These are phyloP conservation scores for Chrysanthemum lavandulifolium DNA, from an alignment of 129 eudicot genomes.

Conservation along the genomic window DNA sequence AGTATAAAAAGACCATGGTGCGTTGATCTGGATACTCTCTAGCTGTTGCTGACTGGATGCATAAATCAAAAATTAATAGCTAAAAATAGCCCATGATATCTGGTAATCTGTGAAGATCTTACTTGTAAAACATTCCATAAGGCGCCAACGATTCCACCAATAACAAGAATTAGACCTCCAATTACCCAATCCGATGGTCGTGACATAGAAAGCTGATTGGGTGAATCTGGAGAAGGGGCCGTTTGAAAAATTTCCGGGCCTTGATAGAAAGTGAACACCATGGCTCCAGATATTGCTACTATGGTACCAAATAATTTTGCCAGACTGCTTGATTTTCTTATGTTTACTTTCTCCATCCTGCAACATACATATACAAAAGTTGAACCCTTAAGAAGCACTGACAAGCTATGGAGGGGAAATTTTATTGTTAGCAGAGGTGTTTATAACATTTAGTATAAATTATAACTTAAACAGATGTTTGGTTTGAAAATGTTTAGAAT, in stretches of 20 bases:
- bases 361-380: background rate
- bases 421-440: too few species aligned
- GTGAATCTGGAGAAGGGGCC: conserved; percentile 6
- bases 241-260: conserved; percentile 28
- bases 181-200: conserved; percentile 38
- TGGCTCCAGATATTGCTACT: too few species aligned
- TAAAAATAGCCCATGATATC: background rate
- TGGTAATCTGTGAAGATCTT: background rate
- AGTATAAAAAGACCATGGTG: conserved; percentile 12
- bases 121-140: conserved; percentile 50
- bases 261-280: conserved; percentile 38
- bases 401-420: too few species aligned
- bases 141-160: conserved; percentile 27
- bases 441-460: too few species aligned
- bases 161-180: conserved; percentile 44
- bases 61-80: conserved; percentile 11
- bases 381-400: background rate
- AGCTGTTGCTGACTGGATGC: conserved; percentile 14
- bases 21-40: conserved; percentile 25
- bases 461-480: too few species aligned
- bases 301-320: conserved; percentile 44
- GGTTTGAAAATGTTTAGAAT: too few species aligned
- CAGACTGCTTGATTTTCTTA: conserved; percentile 34
- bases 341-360: conserved; percentile 43
- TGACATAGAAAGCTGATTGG: conserved; percentile 23